phyloP scores from a whole-genome alignment of 2,329 filamentous ascomycete genomes.

The Colletotrichum tropicicola region DNA sequence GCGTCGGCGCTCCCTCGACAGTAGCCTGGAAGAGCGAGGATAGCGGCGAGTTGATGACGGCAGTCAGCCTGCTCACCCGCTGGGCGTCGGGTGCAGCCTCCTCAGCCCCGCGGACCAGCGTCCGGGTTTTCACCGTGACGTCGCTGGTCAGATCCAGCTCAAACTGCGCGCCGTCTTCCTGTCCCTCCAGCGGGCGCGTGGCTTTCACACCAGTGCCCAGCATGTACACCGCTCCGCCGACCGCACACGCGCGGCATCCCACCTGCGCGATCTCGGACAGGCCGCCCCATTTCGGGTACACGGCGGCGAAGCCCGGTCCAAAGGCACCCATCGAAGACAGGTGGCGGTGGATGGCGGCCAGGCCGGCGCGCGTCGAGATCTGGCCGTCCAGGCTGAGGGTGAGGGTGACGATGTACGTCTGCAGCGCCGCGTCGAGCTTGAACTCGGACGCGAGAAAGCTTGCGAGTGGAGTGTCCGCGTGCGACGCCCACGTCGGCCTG shows the following conservation, averaged over 20 bases:
- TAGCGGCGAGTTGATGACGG: conserved; percentile 74
- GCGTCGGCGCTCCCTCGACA: conserved; percentile 78
- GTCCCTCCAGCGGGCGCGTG: conserved; percentile 33
- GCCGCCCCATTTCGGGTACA: conserved; percentile 94
- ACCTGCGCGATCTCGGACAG: conserved; percentile 90
- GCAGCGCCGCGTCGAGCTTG: conserved; percentile 73
- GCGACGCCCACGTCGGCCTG: conserved; percentile 64
- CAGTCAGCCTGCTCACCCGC: conserved; percentile 68
- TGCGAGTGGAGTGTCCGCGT: conserved; percentile 63
- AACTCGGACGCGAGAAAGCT: conserved; percentile 70
- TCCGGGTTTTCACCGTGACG: conserved; percentile 63
- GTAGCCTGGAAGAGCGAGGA: conserved; percentile 72
- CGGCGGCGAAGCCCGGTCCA: conserved; percentile 86
- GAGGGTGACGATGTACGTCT: conserved; percentile 70
- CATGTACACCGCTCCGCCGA: conserved; percentile 91
- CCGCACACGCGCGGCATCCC: conserved; percentile 87
- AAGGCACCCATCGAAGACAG: conserved; percentile 88
- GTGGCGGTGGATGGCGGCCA: conserved; percentile 80
- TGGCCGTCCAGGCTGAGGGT: conserved; percentile 76
- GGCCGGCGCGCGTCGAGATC: conserved; percentile 69
- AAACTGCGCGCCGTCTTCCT: conserved; percentile 39
- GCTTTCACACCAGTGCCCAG: conserved; percentile 73
- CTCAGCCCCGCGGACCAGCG: conserved; percentile 58
- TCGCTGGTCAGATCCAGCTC: conserved; percentile 65
- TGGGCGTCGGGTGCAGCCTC: conserved; percentile 35